These are phyloP conservation scores for Plectosphaerella plurivora DNA, from an alignment of 2,329 filamentous ascomycete species.

Conservation along the genomic window DNA sequence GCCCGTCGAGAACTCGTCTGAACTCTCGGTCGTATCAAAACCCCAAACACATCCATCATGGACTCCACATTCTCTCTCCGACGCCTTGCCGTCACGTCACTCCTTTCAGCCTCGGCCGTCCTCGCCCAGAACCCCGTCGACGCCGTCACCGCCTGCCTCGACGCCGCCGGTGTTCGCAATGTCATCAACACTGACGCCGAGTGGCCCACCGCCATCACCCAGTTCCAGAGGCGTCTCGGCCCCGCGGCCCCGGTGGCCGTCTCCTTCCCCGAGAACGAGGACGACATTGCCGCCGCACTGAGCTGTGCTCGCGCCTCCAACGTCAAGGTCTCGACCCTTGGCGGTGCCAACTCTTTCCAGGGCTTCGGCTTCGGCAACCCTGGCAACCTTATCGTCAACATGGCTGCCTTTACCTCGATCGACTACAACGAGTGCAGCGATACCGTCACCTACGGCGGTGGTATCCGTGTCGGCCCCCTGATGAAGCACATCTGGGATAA, in stretches of 20 bases:
- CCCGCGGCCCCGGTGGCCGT: constrained; percentile 10
- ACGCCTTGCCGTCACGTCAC: constrained; percentile 11
- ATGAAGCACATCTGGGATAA: constrained; percentile 11
- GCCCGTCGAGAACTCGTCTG: neutral
- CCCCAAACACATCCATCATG: constrained; percentile 1
- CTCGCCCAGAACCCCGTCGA: constrained; percentile 4
- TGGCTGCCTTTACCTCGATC: constrained; percentile 10
- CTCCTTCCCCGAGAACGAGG: constrained; percentile 10
- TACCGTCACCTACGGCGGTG: constrained; percentile 9
- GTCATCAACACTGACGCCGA: constrained; percentile 9
- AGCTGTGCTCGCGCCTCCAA: constrained; percentile 11
- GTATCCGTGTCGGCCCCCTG: constrained; percentile 10
- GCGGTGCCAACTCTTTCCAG: constrained; percentile 11
- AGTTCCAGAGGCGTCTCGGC: constrained; percentile 10
- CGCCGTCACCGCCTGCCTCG: constrained; percentile 8
- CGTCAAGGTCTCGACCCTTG: constrained; percentile 8
- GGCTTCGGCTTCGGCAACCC: constrained; percentile 10
- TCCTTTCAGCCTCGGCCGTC: constrained; percentile 7
- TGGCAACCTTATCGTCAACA: constrained; percentile 11
- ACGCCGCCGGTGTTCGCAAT: constrained; percentile 8
- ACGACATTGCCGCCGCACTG: constrained; percentile 10
- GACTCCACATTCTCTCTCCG: constrained; percentile 9
- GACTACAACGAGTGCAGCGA: constrained; percentile 6
- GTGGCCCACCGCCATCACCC: constrained; percentile 7
- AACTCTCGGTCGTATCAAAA: neutral